phyloP scores from a whole-genome alignment of 2,329 filamentous ascomycete species.

The Clonostachys rhizophaga region DNA sequence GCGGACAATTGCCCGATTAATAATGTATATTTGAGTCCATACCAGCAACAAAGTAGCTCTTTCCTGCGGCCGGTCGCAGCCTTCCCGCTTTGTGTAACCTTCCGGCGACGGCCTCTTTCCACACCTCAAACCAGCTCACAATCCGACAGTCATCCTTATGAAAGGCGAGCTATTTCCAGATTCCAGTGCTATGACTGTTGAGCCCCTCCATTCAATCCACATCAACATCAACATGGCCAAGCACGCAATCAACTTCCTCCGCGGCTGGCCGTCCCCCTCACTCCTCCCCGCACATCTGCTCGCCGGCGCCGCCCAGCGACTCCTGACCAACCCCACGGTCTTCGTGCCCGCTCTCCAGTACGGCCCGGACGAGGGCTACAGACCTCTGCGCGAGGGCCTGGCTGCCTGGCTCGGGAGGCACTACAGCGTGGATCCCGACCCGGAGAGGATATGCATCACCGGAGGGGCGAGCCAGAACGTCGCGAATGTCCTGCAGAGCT shows the following conservation, averaged over 20 bases:
- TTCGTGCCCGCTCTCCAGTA: conserved; percentile 68
- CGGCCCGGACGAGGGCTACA: conserved; percentile 71
- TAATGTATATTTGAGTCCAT: too few relatives aligned
- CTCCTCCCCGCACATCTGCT: conserved; percentile 65
- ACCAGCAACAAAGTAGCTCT: too few relatives aligned
- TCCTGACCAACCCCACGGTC: conserved; percentile 55
- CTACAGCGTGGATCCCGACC: conserved; percentile 41
- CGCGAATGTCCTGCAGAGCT: conserved; percentile 72
- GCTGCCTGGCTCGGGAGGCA: conserved; percentile 65
- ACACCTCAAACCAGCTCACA: too few relatives aligned
- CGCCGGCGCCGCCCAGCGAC: conserved; percentile 51
- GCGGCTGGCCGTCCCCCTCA: conserved; percentile 60
- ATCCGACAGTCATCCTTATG: too few relatives aligned
- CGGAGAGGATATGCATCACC: conserved; percentile 70
- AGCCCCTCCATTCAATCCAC: neutral
- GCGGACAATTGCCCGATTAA: too few relatives aligned
- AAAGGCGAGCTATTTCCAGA: too few relatives aligned
- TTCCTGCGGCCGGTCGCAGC: neutral
- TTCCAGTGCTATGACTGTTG: too few relatives aligned
- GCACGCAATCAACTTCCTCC: conserved; percentile 56
- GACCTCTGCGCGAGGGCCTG: conserved; percentile 63
- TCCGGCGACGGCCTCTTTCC: neutral
- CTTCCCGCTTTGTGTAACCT: neutral
- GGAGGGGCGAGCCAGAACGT: conserved; percentile 83
- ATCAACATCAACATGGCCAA: conserved; percentile 15